Evolutionary conservation across 2,329 filamentous ascomycete species (phyloP), one percentile per base, ranked within the genome.

Genomic region (Colletotrichum eremochloae): DNA sequence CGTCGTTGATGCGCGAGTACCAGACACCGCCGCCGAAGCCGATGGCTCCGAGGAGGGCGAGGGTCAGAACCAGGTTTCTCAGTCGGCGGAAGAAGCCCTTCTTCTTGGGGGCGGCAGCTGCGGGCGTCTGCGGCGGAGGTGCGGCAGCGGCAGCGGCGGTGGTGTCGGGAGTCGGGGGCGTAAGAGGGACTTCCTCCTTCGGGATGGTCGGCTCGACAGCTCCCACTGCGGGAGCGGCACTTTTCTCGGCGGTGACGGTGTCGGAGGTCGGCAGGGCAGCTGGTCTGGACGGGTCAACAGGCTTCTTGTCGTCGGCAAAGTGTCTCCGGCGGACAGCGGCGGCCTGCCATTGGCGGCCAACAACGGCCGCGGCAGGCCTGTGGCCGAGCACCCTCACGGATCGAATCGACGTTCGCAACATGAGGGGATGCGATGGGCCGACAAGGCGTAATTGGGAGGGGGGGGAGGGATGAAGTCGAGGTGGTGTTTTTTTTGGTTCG

Each of bases 1-100:
- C 97, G 86, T 99, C 96, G 80, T 93, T 97, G 82, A 96, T 89
- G 75, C 97, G 91, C 67, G 96, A 96, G 83, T 97, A 96, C 87
- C 93, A 97, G 67, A 98, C 92, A 76, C 96, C 95, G 75, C 95
- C 95, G 68, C 89, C 93, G 78, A 97, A 99, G 50, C 93, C 91
- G 56, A 97, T 83, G 7, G 90, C 90, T 36, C 93, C 91, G 38
- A 98, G 88, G 56, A 97, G 83, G 74, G 95, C 84, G 61, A 98
- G 83, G 67, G 93, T 93, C 75, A 95, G 84, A 70, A 98, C 84
- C 80, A 95, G 92, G 80, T 92, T 92, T 77, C 94, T 89, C 80
- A 97, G 89, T 71, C 93, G 90, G 75, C 93, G 89, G 81, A 90
- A 87, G 82, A 90, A 86, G 80, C 91, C 86, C 89, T 93, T 86